These are phyloP conservation scores for Pythium dissotocum DNA, from an alignment of 352 stramenopile species.

Conservation along the genomic window DNA sequence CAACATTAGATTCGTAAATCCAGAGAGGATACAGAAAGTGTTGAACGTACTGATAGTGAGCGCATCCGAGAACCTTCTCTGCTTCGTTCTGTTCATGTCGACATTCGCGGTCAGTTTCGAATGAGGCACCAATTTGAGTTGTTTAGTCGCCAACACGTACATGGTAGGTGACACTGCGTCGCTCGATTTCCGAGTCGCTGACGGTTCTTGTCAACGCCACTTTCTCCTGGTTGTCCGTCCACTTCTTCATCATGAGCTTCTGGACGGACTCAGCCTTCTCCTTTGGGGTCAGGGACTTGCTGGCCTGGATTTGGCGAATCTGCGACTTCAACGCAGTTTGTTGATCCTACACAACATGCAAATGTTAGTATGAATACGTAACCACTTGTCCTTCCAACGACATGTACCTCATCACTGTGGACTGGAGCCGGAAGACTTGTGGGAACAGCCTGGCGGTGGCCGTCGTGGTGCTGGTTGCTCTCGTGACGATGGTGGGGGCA, in stretches of 20 bases:
- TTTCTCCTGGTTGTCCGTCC: conserved; percentile 72
- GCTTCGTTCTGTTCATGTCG: conserved; percentile 48
- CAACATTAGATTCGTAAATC: not conserved
- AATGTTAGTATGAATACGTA: not conserved
- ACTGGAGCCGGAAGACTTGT: conserved; percentile 51
- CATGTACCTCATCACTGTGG: conserved; percentile 49
- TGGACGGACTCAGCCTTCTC: conserved; percentile 84
- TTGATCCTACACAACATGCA: conserved; percentile 32
- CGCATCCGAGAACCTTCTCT: conserved; percentile 70
- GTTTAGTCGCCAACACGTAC: conserved; percentile 28
- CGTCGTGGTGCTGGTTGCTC: conserved; percentile 41
- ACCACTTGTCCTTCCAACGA: not conserved
- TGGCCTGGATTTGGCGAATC: conserved; percentile 80
- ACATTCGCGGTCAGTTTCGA: not conserved
- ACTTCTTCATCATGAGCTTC: conserved; percentile 87
- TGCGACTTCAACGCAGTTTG: conserved; percentile 65
- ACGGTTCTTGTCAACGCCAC: conserved; percentile 37
- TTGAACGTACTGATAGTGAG: conserved; percentile 76
- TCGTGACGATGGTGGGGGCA: conserved; percentile 32
- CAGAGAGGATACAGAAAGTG: not conserved
- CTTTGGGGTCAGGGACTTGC: conserved; percentile 71
- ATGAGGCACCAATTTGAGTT: no score
- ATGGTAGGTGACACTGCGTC: conserved; percentile 49
- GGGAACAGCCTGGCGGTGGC: conserved; percentile 25
- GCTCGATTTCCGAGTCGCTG: conserved; percentile 53